A percentile compares a stretch with the other conserved stretches of the same genome.
Evolutionary conservation across 192 early-diverging fungal species (phyloP).

Genomic region (Backusella luteola): DNA sequence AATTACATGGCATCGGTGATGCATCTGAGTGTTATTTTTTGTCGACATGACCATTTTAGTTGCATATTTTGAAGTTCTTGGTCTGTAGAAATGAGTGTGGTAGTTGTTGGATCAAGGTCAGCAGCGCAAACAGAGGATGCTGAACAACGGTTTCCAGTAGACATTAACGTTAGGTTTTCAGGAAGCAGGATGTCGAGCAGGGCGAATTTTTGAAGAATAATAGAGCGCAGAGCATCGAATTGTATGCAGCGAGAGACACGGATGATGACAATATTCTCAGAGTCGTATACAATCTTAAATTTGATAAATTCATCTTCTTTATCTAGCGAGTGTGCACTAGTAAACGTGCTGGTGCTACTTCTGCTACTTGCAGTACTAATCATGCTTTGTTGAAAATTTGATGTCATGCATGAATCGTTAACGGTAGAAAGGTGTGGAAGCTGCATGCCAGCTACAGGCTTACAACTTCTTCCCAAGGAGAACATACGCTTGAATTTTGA

Average conservation of each 20-base stretch:
- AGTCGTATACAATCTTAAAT: constrained; percentile 10
- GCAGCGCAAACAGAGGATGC: constrained; percentile 9
- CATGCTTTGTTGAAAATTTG: not conserved
- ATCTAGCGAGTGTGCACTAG: not conserved
- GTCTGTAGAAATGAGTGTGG: not conserved
- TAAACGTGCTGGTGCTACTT: not conserved
- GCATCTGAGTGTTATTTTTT: constrained; percentile 3
- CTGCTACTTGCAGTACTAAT: not conserved
- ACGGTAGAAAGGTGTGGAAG: not conserved
- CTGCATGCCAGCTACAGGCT: not conserved
- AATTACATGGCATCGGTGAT: not conserved
- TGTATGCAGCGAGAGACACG: not conserved
- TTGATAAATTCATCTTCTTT: not conserved
- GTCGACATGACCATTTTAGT: constrained; percentile 4
- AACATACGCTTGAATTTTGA: not conserved
- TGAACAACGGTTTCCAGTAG: not conserved
- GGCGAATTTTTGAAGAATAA: not conserved
- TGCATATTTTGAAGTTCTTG: constrained; percentile 5
- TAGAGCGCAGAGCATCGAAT: not conserved
- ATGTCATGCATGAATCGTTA: not conserved
- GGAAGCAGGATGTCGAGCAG: not conserved
- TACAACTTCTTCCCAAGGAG: not conserved
- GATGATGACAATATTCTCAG: constrained; percentile 3
- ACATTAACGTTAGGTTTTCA: not conserved
- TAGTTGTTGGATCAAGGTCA: not conserved